Base-by-base conservation (phyloP, 2,329 filamentous ascomycete genomes). In the Fusarium nodosum region DNA sequence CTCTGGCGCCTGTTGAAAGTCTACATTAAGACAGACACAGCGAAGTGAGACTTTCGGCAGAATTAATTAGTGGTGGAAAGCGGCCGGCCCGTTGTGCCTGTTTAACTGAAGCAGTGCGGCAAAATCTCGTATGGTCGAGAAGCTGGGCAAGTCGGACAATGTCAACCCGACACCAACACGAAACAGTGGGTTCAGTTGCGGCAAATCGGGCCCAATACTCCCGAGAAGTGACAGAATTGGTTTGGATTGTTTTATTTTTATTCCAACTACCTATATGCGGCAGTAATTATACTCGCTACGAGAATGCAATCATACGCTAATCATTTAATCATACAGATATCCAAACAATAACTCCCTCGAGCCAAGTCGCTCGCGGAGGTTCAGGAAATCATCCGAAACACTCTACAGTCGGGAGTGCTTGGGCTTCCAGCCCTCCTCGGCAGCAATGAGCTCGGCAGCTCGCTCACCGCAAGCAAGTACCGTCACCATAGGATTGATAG, bases 401-500 rank as follows among this genome's bases (percentile, higher is more conserved):
- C 22, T 51, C 72, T 77, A 80, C 71, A 80, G 70, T 56, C 75
- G 75, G 41, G 79, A 72, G 54, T 70, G 71, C 65, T 72, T 71
- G 34, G 75, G 74, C 74, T 79, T 80, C 79, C 79, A 81, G 46
- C 79, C 91, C 71, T 93, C 89, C 77, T 90, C 85, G 31, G 91
- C 91, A 77, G 80, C 80, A 66, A 97, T 91, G 78, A 97, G 80
- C 85, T 97, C 94, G 0, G 94, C 94, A 8, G 89, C 91, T 60
- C 92, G 86, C 87, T 97, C 94, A 10, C 92, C 94, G 74, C 97
- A 88, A 55, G 88, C 91, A 76, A 97, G 80, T 7, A 97, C 93
- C 2, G 93, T 97, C 76, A 97, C 83, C 94, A 97, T 96, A 62
- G 93, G 93, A 83, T 97, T 97, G 78, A 96, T 91, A 56, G 87